Conservation (phyloP, 306 rosid genomes). For the Castanea crenata region DNA sequence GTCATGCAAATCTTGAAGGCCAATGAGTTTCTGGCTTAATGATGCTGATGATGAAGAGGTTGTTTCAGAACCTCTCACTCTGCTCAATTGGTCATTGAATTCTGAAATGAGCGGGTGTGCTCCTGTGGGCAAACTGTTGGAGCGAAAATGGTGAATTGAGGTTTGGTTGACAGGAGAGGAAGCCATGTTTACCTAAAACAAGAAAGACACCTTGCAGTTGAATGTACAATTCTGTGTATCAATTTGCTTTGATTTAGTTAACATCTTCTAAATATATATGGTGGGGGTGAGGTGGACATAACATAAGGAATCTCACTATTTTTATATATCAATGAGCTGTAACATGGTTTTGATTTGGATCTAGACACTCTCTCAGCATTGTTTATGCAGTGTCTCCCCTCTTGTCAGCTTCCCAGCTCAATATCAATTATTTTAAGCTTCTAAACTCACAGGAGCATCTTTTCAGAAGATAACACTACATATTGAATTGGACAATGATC, state of each 20-base stretch:
- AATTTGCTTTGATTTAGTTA: neutral
- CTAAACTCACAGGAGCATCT: no score
- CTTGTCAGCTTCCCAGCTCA: neutral
- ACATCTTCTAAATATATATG: constrained; percentile 19
- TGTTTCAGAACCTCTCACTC: constrained; percentile 18
- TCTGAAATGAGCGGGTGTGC: constrained; percentile 23
- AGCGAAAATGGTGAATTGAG: constrained; percentile 15
- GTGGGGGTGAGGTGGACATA: constrained; percentile 20
- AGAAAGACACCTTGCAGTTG: neutral
- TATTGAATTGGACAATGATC: no score
- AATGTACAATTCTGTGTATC: no score
- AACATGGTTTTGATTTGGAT: no score
- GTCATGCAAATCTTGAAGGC: constrained; percentile 11
- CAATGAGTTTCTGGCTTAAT: constrained; percentile 15
- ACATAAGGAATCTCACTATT: constrained; percentile 20
- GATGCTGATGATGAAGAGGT: constrained; percentile 12
- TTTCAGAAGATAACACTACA: no score
- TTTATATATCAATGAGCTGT: constrained; percentile 11
- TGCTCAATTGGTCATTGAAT: constrained; percentile 20
- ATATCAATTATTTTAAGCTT: no score
- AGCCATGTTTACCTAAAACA: constrained; percentile 1
- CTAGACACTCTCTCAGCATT: no score
- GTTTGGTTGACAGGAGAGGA: constrained; percentile 13
- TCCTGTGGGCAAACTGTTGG: constrained; percentile 19
- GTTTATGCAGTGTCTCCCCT: neutral